phyloP scores from a whole-genome alignment of 148 eudicot species.

The Spergularia marina region DNA sequence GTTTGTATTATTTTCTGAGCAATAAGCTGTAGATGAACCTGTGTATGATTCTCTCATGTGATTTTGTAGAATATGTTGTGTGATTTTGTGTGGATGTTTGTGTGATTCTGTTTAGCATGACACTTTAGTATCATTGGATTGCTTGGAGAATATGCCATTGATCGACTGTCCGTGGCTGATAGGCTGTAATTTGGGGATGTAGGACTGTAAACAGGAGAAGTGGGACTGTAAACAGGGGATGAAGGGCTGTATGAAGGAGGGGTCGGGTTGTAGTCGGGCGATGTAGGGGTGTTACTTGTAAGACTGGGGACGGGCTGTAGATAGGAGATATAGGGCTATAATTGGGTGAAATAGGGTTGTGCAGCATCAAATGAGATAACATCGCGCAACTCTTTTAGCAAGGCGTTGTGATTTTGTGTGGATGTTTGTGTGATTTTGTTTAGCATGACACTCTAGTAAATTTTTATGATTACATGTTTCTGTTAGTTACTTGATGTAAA shows the following conservation, averaged over 20 bases:
- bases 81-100: too few relatives aligned
- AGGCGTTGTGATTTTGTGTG: too few relatives aligned
- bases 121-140: conserved; percentile 14
- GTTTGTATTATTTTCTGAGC: too few relatives aligned
- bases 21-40: too few relatives aligned
- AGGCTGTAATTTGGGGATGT: conserved; percentile 22
- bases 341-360: not conserved
- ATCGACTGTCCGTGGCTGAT: conserved; percentile 3
- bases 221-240: conserved; percentile 36
- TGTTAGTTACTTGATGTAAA: too few relatives aligned
- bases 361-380: too few relatives aligned
- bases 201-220: conserved; percentile 41
- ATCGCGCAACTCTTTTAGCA: too few relatives aligned
- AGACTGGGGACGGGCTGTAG: conserved; percentile 42
- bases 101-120: not conserved
- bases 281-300: conserved; percentile 34
- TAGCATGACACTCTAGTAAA: too few relatives aligned
- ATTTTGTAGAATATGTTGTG: too few relatives aligned
- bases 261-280: conserved; percentile 35
- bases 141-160: conserved; percentile 8
- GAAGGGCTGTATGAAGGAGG: conserved; percentile 39
- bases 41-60: too few relatives aligned
- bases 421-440: too few relatives aligned
- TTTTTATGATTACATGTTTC: too few relatives aligned
- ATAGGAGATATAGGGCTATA: conserved; percentile 43